Evolutionary conservation across 2,329 filamentous ascomycete genomes (phyloP), one percentile per base, ranked within the genome.

Genomic region (Alternaria arborescens): DNA sequence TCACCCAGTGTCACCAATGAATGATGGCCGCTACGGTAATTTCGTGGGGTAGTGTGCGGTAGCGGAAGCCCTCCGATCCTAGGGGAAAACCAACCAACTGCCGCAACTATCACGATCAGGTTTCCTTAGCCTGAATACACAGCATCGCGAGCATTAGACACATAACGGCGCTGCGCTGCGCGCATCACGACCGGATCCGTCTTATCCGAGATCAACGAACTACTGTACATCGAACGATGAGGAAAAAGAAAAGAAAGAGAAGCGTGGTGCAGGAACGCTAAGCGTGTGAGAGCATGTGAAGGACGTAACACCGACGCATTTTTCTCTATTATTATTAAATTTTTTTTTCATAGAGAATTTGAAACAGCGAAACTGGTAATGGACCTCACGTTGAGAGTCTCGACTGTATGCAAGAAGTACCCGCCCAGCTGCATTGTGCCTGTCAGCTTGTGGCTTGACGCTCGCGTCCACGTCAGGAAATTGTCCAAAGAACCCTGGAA

Each of bases 131-230:
- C n/a, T 46, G 18, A 28, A 20, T 30, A 54, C 18, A 38, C 42
- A 47, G 50, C 50, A 32, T 46, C 32, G 36, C 36, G 22, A 53
- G 32, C 30, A 18, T 47, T 58, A 36, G 56, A 58, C 26, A 46
- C 41, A 22, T 26, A 30, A 58, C 51, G 47, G 36, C 43, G 41
- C 43, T 43, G 40, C 43, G 41, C 51, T 42, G 44, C 28, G 28
- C 28, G 48, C 52, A 38, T 42, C 30, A 32, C 38, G 12, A 42
- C 41, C 11, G 52, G 28, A 50, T 38, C 22, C 30, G 54, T 26
- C 36, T 16, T 46, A 43, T 18, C 40, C 41, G 48, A 47, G 36
- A 36, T 43, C 26, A 43, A 50, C 32, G 32, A 36, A 46, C 24
- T 5, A 30, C 41, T 30, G 44, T 11, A 53, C 53, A 14, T 22